Base-by-base conservation (phyloP, 495 filamentous ascomycete species). In the Monascus purpureus region DNA sequence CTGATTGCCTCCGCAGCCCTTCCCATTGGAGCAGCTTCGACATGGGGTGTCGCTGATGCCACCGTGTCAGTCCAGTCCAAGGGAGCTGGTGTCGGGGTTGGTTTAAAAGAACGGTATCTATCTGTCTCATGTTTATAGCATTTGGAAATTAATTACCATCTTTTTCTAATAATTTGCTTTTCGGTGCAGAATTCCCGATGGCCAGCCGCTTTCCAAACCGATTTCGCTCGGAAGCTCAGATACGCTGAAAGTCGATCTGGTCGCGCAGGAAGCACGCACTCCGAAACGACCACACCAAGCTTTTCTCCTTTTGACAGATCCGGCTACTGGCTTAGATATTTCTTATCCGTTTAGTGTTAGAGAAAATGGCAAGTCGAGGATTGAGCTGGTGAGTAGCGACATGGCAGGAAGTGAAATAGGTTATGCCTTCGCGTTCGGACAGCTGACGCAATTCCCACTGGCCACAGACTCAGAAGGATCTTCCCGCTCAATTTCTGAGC, bases 251-350 rank as follows among this genome's bases (percentile, higher is more conserved):
- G 57, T 97, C 36, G 57, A 72, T 37, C 62, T 96, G 36, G 90
- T 83, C 22, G 61, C 83, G 4, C 80, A 77, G 45, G 82, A 95
- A 54, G 75, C 71, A 42, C 73, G 73, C 49, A 77, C 76, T 39
- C 64, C 72, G 8, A 87, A 82, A 57, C 71, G 80, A 32, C 83
- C 90, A 37, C 90, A 97, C 55, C 90, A 97, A 52, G 84, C 85
- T 2, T 94, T 93, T 58, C 68, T 97, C 12, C 66, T 86, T 4
- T 59, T 96, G 24, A 73, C 74, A 39, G 85, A 95, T 38, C 57
- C 70, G 2, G 57, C 67, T 12, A 77, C 73, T 17, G 80, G 80
- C 13, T 62, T 96, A 25, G 87, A 95, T 52, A 77, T 86, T n/a
- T 87, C 86, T 0, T 93, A 83, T 47, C 75, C 85, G 5, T 69